Base-by-base conservation (phyloP, 169 alveolate species). In the Cryptosporidium felis region DNA sequence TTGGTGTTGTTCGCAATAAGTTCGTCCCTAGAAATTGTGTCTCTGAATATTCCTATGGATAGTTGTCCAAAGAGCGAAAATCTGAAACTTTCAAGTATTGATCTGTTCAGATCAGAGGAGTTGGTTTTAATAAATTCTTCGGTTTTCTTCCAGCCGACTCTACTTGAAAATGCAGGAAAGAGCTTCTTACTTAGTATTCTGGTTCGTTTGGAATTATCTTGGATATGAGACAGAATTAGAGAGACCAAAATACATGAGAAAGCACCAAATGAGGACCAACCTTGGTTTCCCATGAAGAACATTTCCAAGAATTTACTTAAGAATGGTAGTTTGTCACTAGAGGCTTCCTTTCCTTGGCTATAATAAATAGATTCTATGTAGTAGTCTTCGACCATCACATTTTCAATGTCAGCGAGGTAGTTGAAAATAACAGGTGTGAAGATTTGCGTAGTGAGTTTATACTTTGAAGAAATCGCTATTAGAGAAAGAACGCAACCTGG, bases 51-150 rank as follows among this genome's bases (percentile, higher is more conserved):
- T 53, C 74, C 74, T 18, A 53, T 3, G 18, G 44, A 30, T 3
- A 56, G n/a, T 21, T 32, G 60, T 16, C 85, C 85, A 47, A 32
- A 51, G 23, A 74, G 59, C 21, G 85, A 21, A 74, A 53, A 74
- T 74, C 85, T 44, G 41, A 74, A 23, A 38, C 85, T 18, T 58
- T 74, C 85, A 49, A 74, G 46, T 38, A 74, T 56, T 18, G 85
- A 74, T 21, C 18, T 53, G 12, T 36, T 23, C 3, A 74, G 12
- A n/a, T 74, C 85, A 21, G 58, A 74, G 1, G 58, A 8, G n/a
- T 56, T 74, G 14, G 12, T 23, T 23, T 74, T 74, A n/a, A 74
- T 74, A 23, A 56, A 18, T 36, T 56, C 59, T 21, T 74, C 85
- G 3, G 36, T 10, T 32, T 34, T 49, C 36, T 23, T 74, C 67